Evolutionary conservation across 2,329 filamentous ascomycete species (phyloP), one percentile per base, ranked within the genome.

Genomic region (Dothistroma septosporum): DNA sequence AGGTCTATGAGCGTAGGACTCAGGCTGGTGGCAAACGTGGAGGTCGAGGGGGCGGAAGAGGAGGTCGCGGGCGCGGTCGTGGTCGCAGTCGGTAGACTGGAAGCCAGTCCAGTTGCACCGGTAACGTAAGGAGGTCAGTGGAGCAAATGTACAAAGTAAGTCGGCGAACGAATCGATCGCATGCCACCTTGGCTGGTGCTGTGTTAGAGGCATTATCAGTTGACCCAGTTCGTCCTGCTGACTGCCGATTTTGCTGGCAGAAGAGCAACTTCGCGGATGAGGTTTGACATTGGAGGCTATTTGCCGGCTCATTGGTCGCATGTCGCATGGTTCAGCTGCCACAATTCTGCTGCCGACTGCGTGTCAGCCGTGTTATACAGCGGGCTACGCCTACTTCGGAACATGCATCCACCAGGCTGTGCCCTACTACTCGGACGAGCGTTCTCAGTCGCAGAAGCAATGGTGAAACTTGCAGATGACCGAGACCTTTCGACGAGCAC

Each of bases 1-100:
- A 78, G 73, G 70, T 96, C 41, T 91, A 86, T 69, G 85, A 87
- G 70, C 77, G 84, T 55, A 62, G 59, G 82, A 80, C 72, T 66
- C 61, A 62, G 2, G 65, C 68, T 22, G 70, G 71, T 41, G 69
- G 64, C 1, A 73, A 71, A 54, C 66, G 72, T 60, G 70, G 75
- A 58, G 69, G 75, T 44, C 69, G 76, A 73, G 65, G 80, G 72
- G 66, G 73, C 21, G 72, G 74, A 5, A 67, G 75, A 14, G 65
- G 75, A 63, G 75, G 63, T 73, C 65, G 78, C 74, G 58, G 68
- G 16, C 57, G 69, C 12, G 50, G 50, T 19, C 22, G 50, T 8
- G 31, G 31, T 12, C 22, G 47, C 19, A 21, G 47, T 28, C 47
- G 47, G 9, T 28, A 28, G 24, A 28, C 24, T 6, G 24, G 24